Base-by-base conservation (phyloP, 768 basidiomycete genomes). In the Termitomyces bulborhizus region DNA sequence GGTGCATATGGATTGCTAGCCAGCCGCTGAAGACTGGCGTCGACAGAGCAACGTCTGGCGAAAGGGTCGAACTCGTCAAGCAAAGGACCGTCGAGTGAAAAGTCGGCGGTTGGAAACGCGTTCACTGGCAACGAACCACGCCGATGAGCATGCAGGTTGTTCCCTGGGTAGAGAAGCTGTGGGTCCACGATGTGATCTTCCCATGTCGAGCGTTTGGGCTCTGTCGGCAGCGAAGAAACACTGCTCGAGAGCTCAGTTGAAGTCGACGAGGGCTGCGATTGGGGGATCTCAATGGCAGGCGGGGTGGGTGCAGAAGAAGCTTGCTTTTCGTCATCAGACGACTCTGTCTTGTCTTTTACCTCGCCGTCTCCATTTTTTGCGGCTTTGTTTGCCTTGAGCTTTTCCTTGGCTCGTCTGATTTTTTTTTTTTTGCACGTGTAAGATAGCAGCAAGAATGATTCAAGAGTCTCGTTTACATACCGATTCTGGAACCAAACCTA, bases 401-500 rank as follows among this genome's bases (percentile, higher is more conserved):
- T 93, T 68, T 90, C 88, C 70, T 93, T 93, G 51, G 91, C 91
- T 54, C 91, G 86, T 54, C 89, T 88, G 68, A 41, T 54, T 57
- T 55, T 42, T 40, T 32, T 51, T 53, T 51, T 53, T 41, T 40
- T 39, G 41, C 32, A n/a, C 29, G 15, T 11, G 47, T 51, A 40
- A 60, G 46, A 51, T 3, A 9, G 8, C 44, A 6, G 55, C 46
- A 43, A 52, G 51, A n/a, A 45, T 60, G 15, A 57, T 18, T 21
- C 44, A 43, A 34, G 2, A 11, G 32, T 21, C 57, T 42, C 45
- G 34, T 12, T 4, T 4, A 64, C 66, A 54, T 63, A 88, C 86
- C 90, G 78, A 68, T 93, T 93, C 71, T 93, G 90, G 69, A 93
- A 93, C 90, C 90, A 91, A 26, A 92, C 95, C 83, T 96, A 68